Base-by-base conservation (phyloP, 257 asterid genomes). In the Lycium ferocissimum region DNA sequence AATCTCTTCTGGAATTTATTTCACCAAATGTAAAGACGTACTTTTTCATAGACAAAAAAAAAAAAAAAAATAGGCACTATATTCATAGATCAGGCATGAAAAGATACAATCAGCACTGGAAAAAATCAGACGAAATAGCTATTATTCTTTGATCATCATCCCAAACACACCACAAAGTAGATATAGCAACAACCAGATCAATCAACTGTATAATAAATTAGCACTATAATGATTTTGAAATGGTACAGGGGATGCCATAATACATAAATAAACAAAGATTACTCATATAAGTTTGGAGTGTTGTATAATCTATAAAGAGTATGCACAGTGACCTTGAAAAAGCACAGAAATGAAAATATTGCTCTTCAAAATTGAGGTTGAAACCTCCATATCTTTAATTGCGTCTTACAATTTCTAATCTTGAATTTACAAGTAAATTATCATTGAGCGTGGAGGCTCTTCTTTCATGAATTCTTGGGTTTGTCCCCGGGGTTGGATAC, bases 301-400 rank as follows among this genome's bases (percentile, higher is more conserved):
- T 7, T 15, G 14, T 11, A 14, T 26, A 26, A 26, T 26, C 14
- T 56, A 1, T 56, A 56, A 0, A 56, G 61, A 56, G 14, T 56
- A 1, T 4, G 61, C 61, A 57, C 9, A 82, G 79, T n/a, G 20
- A 63, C 37, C 66, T 37, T n/a, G 33, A 83, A 47, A 20, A 11
- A 54, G 80, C 26, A n/a, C 15, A 62, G 47, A 79, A 76, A 47
- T 38, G 83, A 85, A 84, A 38, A 85, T 51, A 61, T 86, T 92
- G 94, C 98, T 98, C 95, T 40, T 40, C 45, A 92, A 91, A 92
- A 93, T 82, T 89, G 89, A 89, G 93, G 45, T n/a, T 86, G 91
- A 88, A 85, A 82, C 93, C 89, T 90, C 45, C 45, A 2, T 40
- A 73, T 88, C 85, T 86, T 88, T 83, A 79, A 88, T 89, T 93